Evolutionary conservation across 2,329 filamentous ascomycete genomes (phyloP).

Genomic region (Calonectria henricotiae): DNA sequence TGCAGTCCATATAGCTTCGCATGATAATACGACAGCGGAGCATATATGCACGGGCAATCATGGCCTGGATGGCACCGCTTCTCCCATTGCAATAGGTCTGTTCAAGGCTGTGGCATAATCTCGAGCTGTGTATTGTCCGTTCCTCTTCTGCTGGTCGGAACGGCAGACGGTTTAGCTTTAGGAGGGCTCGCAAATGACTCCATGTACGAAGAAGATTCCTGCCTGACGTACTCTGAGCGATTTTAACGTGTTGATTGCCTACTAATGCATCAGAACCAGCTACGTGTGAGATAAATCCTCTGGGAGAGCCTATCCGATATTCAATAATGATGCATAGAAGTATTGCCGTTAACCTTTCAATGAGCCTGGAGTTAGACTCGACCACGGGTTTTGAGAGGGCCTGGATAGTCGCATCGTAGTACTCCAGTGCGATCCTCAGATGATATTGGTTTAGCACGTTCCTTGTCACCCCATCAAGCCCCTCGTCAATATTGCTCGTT

Average conservation of each 20-base stretch:
- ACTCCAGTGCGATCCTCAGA: not conserved
- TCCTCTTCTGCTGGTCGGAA: slow-evolving; percentile 14
- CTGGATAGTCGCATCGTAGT: not conserved
- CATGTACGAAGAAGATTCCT: not conserved
- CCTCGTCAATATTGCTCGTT: not conserved
- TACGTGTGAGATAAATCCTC: slow-evolving; percentile 10
- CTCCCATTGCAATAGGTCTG: slow-evolving; percentile 1
- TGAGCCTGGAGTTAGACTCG: not conserved
- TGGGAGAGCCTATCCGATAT: not conserved
- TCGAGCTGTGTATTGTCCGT: not conserved
- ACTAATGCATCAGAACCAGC: not conserved
- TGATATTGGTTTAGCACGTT: not conserved
- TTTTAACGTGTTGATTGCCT: not conserved
- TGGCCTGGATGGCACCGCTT: not conserved
- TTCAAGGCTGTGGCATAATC: slow-evolving; percentile 10
- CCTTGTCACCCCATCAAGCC: not conserved
- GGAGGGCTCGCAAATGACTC: slow-evolving; percentile 1
- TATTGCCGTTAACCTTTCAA: not conserved
- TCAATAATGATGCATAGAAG: slow-evolving; percentile 2
- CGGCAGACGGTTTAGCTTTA: slow-evolving; percentile 11
- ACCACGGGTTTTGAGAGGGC: not conserved
- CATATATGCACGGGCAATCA: not conserved
- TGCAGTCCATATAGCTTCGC: slow-evolving; percentile 2
- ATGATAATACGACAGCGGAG: slow-evolving; percentile 12
- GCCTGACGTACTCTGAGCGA: not conserved